phyloP scores from a whole-genome alignment of 2,329 filamentous ascomycete genomes.

The Calonectria honghensis region DNA sequence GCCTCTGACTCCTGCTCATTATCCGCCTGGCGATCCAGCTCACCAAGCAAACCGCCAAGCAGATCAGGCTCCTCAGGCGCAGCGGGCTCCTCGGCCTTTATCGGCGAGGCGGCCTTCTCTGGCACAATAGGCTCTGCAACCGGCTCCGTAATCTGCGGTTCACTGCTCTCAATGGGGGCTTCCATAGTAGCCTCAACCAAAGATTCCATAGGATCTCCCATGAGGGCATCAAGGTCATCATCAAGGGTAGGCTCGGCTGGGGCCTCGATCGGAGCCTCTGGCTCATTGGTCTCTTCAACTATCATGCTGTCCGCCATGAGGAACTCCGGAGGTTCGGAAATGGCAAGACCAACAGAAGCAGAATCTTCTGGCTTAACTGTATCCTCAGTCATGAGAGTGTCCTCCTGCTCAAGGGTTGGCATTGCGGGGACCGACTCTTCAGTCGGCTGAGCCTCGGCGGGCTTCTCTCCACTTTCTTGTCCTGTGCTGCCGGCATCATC shows the following conservation, averaged over 20 bases:
- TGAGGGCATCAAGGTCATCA: conserved; percentile 38
- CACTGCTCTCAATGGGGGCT: neutral
- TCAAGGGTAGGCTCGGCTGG: conserved; percentile 24
- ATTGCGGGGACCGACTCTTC: conserved; percentile 46
- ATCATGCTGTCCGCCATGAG: conserved; percentile 54
- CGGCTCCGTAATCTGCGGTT: conserved; percentile 33
- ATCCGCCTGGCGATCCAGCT: conserved; percentile 63
- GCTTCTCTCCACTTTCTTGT: conserved; percentile 53
- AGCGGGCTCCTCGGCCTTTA: conserved; percentile 44
- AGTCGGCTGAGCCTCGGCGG: conserved; percentile 48
- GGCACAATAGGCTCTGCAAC: conserved; percentile 36
- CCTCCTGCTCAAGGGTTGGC: conserved; percentile 53
- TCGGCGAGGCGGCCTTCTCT: conserved; percentile 49
- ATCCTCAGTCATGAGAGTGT: conserved; percentile 62
- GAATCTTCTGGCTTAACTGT: conserved; percentile 63
- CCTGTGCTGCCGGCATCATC: conserved; percentile 53
- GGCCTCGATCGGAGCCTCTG: conserved; percentile 8
- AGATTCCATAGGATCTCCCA: neutral
- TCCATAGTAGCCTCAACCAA: neutral
- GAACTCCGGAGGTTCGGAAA: conserved; percentile 56
- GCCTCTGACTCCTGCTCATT: conserved; percentile 32
- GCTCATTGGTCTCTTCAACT: conserved; percentile 28
- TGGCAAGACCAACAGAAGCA: conserved; percentile 57
- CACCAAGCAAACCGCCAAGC: conserved; percentile 67
- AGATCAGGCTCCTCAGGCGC: conserved; percentile 65